Evolutionary conservation across 371 early-diverging fungal genomes (phyloP), one percentile per base, ranked within the genome.

Genomic region (Mycotypha africana): DNA sequence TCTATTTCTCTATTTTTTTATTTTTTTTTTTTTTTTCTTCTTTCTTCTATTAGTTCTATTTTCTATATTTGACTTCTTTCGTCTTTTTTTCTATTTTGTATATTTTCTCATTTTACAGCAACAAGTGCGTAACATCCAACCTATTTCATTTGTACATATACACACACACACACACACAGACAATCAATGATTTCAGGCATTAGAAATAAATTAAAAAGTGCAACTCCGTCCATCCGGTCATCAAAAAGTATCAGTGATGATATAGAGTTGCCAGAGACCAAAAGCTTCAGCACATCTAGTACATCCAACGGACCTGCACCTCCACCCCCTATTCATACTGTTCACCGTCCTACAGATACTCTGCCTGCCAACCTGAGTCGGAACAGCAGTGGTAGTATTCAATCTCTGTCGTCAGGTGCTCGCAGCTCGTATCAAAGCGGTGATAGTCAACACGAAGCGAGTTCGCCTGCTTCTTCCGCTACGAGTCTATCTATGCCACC

Each of bases 171-270:
- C n/a, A n/a, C n/a, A n/a, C n/a, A n/a, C n/a, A n/a, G n/a, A n/a
- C n/a, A n/a, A n/a, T n/a, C n/a, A 15, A 50, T 51, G 51, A 33
- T 51, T 31, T 4, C 14, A 33, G 51, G 44, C 19, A 32, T 49
- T 14, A 57, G 40, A 40, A 57, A 23, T 3, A 57, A 44, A 25
- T 22, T 51, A 14, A 57, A 48, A 36, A 47, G 47, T 15, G 16
- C 31, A 17, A 12, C 49, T 24, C 39, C 45, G 10, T 55, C 49
- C 9, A 38, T 49, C 20, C 25, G 36, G 15, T 39, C 48, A 21
- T 17, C 17, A 42, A 33, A 30, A 19, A 44, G 34, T 11, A 0
- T n/a, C n/a, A n/a, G n/a, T n/a, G n/a, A n/a, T n/a, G n/a, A n/a
- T n/a, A n/a, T n/a, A n/a, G n/a, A n/a, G n/a, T n/a, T n/a, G n/a